Percentiles rank a stretch among this genome's conserved stretches.
These are phyloP conservation scores for Neopestalotiopsis clavispora DNA, from an alignment of 2,329 filamentous ascomycete genomes.

Conservation along the genomic window DNA sequence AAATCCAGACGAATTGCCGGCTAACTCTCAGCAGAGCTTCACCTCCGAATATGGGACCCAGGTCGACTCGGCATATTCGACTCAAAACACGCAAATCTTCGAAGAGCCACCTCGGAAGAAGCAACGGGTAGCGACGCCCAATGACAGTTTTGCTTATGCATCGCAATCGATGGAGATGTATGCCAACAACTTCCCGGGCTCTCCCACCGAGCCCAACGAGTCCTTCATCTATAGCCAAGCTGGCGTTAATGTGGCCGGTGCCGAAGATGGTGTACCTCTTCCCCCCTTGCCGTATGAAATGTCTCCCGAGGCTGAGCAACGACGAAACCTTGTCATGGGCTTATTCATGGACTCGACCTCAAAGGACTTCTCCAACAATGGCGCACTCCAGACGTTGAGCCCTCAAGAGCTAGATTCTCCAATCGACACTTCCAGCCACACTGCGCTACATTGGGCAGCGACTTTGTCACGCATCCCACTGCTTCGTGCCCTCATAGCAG, in stretches of 20 bases:
- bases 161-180: conserved; percentile 53
- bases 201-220: conserved; percentile 80
- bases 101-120: conserved; percentile 85
- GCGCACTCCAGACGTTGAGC: conserved; percentile 76
- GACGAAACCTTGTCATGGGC: conserved; percentile 80
- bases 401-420: conserved; percentile 88
- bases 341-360: conserved; percentile 82
- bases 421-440: conserved; percentile 87
- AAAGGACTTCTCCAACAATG: conserved; percentile 68
- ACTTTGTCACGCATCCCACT: conserved; percentile 87
- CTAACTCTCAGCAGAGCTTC: conserved; percentile 84
- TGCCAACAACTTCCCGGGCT: conserved; percentile 63
- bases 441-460: conserved; percentile 93
- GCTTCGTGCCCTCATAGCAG: conserved; percentile 78
- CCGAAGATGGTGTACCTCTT: conserved; percentile 63
- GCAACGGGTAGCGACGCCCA: conserved; percentile 63
- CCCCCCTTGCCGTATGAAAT: conserved; percentile 67
- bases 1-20: conserved; percentile 69
- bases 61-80: conserved; percentile 73
- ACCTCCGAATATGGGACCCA: conserved; percentile 76
- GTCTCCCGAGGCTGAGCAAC: conserved; percentile 73
- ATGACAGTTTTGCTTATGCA: conserved; percentile 60
- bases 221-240: conserved; percentile 72
- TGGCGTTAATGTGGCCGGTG: conserved; percentile 46
- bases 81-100: conserved; percentile 54